Percentiles rank a stretch among this genome's conserved stretches.
Conservation (phyloP, 495 filamentous ascomycete species). For the Parachaetomium inaequale region DNA sequence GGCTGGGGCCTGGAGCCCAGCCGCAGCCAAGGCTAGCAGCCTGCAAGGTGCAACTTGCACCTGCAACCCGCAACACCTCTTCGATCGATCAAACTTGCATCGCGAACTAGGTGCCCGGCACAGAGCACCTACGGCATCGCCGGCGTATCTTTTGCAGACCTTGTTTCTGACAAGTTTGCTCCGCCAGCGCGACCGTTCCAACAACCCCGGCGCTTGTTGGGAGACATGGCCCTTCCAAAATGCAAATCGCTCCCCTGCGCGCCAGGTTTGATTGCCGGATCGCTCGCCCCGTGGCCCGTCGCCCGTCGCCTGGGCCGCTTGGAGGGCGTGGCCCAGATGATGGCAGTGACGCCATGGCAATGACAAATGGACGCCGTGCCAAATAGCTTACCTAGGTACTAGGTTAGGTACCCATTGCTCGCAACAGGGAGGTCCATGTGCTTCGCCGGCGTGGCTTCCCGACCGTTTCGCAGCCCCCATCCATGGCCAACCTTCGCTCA, state of each 20-base stretch:
- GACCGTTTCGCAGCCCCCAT: neutral
- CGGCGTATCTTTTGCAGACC: neutral
- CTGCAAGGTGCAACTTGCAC: neutral
- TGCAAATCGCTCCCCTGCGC: neutral
- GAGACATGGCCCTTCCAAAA: neutral
- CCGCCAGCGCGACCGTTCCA: neutral
- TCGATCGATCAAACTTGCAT: neutral
- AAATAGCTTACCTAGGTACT: no score
- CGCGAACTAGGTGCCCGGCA: neutral
- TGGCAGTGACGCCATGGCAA: neutral
- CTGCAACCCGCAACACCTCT: neutral
- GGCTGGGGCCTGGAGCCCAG: neutral
- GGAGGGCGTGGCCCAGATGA: neutral
- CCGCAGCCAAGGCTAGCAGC: neutral
- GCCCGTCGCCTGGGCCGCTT: neutral
- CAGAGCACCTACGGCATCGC: neutral
- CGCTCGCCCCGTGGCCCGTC: neutral
- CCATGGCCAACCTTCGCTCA: neutral
- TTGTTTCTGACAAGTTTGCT: neutral
- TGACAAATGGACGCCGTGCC: neutral
- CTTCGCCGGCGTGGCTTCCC: constrained; percentile 7
- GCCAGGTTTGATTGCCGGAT: constrained; percentile 2
- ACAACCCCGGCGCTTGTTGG: neutral
- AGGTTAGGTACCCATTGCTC: no score
- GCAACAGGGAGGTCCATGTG: neutral